Conservation (phyloP, 2,329 filamentous ascomycete species). For the Pseudodiploospora longispora region DNA sequence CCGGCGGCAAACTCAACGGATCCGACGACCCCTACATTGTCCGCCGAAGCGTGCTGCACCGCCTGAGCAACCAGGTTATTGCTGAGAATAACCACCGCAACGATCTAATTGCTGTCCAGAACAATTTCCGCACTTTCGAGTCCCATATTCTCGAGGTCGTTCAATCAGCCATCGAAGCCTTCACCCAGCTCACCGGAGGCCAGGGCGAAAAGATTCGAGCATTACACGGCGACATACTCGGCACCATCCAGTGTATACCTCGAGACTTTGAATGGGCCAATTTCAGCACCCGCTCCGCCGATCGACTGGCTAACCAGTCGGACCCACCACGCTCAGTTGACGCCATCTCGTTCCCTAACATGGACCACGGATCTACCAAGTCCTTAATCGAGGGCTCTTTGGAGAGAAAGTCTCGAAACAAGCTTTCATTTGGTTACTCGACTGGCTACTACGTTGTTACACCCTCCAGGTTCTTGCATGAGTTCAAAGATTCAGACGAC, state of each 20-base stretch:
- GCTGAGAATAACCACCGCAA: slow-evolving; percentile 96
- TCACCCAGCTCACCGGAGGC: slow-evolving; percentile 70
- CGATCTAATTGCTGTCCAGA: slow-evolving; percentile 85
- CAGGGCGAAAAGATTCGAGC: slow-evolving; percentile 75
- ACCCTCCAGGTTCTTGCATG: slow-evolving; percentile 80
- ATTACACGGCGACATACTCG: slow-evolving; percentile 78
- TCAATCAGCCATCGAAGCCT: slow-evolving; percentile 74
- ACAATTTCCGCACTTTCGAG: slow-evolving; percentile 82
- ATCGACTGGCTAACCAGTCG: slow-evolving; percentile 69
- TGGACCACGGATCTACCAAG: slow-evolving; percentile 71
- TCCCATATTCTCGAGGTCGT: slow-evolving; percentile 74
- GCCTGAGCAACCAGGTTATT: slow-evolving; percentile 80
- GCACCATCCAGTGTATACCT: slow-evolving; percentile 66
- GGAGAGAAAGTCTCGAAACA: slow-evolving; percentile 84
- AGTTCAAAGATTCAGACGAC: slow-evolving; percentile 89
- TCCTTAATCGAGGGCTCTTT: slow-evolving; percentile 80
- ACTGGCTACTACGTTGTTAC: slow-evolving; percentile 87
- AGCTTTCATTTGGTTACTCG: slow-evolving; percentile 68
- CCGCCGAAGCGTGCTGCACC: slow-evolving; percentile 70
- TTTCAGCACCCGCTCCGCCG: slow-evolving; percentile 64
- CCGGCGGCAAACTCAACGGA: slow-evolving; percentile 61
- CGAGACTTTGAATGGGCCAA: slow-evolving; percentile 86
- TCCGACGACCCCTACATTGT: slow-evolving; percentile 83
- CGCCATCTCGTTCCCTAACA: slow-evolving; percentile 77
- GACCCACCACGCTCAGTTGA: slow-evolving; percentile 66